These are phyloP conservation scores for Cryptococcus sp. DNA, from an alignment of 1,284 basidiomycete genomes.

Conservation along the genomic window DNA sequence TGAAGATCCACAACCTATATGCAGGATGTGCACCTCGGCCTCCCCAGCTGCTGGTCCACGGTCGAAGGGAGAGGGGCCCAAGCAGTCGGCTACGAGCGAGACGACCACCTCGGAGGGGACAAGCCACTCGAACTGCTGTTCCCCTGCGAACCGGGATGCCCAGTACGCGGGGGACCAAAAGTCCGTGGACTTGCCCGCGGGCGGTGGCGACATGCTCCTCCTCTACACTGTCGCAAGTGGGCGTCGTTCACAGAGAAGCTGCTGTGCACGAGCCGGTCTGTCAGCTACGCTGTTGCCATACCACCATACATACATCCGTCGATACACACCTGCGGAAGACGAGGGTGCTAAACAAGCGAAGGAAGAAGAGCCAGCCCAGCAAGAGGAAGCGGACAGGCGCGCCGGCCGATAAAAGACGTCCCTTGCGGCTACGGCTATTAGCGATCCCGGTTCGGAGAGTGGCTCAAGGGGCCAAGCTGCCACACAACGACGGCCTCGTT, in stretches of 20 bases:
- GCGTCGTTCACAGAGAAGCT: neutral
- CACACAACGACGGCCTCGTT: too few relatives aligned
- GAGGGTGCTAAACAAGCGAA: too few relatives aligned
- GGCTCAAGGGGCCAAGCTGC: too few relatives aligned
- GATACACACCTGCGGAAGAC: too few relatives aligned
- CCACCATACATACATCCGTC: too few relatives aligned
- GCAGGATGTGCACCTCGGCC: slow-evolving; percentile 24
- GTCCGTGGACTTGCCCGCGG: slow-evolving; percentile 19
- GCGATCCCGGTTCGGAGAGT: too few relatives aligned
- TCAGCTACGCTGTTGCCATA: too few relatives aligned
- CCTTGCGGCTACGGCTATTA: too few relatives aligned
- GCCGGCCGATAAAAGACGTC: too few relatives aligned
- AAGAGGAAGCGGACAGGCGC: too few relatives aligned
- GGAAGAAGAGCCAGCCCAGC: too few relatives aligned
- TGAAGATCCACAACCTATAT: slow-evolving; percentile 44
- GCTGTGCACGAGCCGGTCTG: too few relatives aligned
- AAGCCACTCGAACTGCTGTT: slow-evolving; percentile 42
- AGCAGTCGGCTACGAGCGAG: slow-evolving; percentile 19
- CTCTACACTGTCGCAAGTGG: neutral
- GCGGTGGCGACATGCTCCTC: neutral
- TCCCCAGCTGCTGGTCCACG: neutral
- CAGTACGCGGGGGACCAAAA: slow-evolving; percentile 43
- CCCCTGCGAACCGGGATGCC: slow-evolving; percentile 30
- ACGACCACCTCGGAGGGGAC: slow-evolving; percentile 23
- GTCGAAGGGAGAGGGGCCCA: neutral